Conservation (phyloP, 1,284 basidiomycete genomes). For the Boletus semigastroideus region DNA sequence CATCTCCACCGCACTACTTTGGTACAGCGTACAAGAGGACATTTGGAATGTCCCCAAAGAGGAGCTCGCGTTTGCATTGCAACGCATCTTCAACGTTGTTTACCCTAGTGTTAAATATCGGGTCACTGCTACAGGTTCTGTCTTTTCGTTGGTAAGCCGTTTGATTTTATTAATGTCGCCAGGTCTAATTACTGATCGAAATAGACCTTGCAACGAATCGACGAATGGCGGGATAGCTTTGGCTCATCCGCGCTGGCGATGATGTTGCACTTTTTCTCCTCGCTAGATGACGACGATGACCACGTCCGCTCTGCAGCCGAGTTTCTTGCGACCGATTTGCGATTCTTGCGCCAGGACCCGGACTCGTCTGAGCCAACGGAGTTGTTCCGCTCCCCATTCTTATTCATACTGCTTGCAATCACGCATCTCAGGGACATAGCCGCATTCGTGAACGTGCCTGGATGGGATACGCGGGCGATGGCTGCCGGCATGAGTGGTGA, state of each 20-base stretch:
- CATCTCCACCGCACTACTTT: conserved; percentile 4
- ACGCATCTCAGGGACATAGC: not conserved
- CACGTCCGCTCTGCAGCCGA: not conserved
- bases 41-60: not conserved
- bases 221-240: conserved; percentile 1
- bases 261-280: conserved; percentile 3
- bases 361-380: conserved; percentile 1
- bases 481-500: not conserved
- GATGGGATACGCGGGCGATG: conserved; percentile 2
- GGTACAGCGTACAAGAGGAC: conserved; percentile 4
- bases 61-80: not conserved
- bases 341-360: conserved; percentile 2
- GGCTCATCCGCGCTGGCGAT: conserved; percentile 2
- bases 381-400: conserved; percentile 1
- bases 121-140: not conserved
- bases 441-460: not conserved
- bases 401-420: not conserved
- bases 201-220: conserved; percentile 1
- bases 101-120: not conserved
- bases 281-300: not conserved
- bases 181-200: too few species aligned
- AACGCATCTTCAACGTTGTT: conserved; percentile 3
- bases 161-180: too few species aligned
- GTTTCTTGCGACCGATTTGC: conserved; percentile 1
- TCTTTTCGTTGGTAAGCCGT: not conserved